phyloP scores from a whole-genome alignment of 2,329 filamentous ascomycete genomes.

The Orbilia javanica region DNA sequence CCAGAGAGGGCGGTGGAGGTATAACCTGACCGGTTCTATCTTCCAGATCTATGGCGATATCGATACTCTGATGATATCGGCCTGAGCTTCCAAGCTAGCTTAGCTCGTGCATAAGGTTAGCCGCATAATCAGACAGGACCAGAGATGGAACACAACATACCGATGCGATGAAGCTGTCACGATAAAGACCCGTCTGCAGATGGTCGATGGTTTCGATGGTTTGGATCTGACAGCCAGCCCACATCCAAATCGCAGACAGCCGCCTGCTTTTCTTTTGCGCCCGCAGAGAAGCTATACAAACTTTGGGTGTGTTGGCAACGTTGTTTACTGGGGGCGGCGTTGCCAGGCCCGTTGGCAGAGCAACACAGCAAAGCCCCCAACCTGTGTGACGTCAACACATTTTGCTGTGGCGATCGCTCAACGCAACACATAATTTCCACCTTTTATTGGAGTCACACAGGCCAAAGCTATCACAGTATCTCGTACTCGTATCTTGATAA shows the following conservation, averaged over 20 bases:
- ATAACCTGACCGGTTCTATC: conserved; percentile 1
- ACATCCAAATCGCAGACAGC: neutral
- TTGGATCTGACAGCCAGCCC: neutral
- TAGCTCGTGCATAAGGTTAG: neutral
- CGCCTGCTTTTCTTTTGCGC: neutral
- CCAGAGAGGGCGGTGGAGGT: conserved; percentile 7
- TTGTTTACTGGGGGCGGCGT: conserved; percentile 37
- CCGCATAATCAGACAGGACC: neutral
- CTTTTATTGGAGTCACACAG: neutral
- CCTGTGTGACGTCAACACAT: conserved; percentile 10
- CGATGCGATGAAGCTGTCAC: neutral
- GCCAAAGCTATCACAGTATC: no score
- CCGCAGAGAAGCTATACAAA: conserved; percentile 5
- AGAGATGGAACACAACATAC: conserved; percentile 1
- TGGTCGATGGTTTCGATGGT: conserved; percentile 12
- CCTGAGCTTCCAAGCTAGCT: neutral
- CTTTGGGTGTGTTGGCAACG: conserved; percentile 30
- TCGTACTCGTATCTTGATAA: neutral
- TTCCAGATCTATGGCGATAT: no score
- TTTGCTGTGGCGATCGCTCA: neutral
- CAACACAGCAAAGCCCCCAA: conserved; percentile 11
- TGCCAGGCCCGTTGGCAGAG: conserved; percentile 47
- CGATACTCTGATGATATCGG: neutral
- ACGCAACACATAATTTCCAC: conserved; percentile 2
- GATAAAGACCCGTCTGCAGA: neutral